phyloP scores from a whole-genome alignment of 805 yeast genomes.

The Metschnikowia sp. region DNA sequence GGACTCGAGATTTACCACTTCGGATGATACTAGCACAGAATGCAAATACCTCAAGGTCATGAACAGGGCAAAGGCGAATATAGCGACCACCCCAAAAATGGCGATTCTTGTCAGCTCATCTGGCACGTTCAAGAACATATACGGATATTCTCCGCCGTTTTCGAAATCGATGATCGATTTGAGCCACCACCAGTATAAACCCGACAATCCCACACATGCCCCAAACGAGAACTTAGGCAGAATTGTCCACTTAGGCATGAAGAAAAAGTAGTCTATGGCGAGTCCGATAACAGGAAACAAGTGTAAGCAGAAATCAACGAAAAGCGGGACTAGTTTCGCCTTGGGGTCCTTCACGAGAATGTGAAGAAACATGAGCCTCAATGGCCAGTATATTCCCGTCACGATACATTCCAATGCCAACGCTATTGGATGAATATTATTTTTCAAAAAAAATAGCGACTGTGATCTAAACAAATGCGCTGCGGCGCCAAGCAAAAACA shows the following conservation, averaged over 20 bases:
- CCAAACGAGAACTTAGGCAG: slow-evolving; percentile 35
- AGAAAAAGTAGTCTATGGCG: slow-evolving; percentile 50
- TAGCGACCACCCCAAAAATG: slow-evolving; percentile 47
- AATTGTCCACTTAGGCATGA: slow-evolving; percentile 45
- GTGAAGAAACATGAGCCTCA: slow-evolving; percentile 49
- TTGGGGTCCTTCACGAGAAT: slow-evolving; percentile 42
- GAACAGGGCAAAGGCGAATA: slow-evolving; percentile 30
- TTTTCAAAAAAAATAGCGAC: slow-evolving; percentile 31
- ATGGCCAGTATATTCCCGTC: slow-evolving; percentile 65
- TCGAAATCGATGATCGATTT: slow-evolving; percentile 45
- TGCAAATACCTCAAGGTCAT: slow-evolving; percentile 27
- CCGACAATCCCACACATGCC: slow-evolving; percentile 37
- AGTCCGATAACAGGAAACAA: slow-evolving; percentile 55
- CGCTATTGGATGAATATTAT: slow-evolving; percentile 49
- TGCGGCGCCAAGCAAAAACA: slow-evolving; percentile 36
- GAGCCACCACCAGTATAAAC: slow-evolving; percentile 52
- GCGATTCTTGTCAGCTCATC: slow-evolving; percentile 39
- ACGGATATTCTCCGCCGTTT: slow-evolving; percentile 55
- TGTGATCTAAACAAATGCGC: slow-evolving; percentile 30
- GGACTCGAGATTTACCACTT: neutral
- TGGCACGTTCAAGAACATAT: slow-evolving; percentile 60
- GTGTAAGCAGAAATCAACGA: slow-evolving; percentile 57
- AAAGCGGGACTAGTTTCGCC: slow-evolving; percentile 41
- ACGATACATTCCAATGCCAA: slow-evolving; percentile 60
- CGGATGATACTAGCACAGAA: slow-evolving; percentile 13